These are phyloP conservation scores for Aspergillus fructus DNA, from an alignment of 2,329 filamentous ascomycete genomes.

Conservation along the genomic window DNA sequence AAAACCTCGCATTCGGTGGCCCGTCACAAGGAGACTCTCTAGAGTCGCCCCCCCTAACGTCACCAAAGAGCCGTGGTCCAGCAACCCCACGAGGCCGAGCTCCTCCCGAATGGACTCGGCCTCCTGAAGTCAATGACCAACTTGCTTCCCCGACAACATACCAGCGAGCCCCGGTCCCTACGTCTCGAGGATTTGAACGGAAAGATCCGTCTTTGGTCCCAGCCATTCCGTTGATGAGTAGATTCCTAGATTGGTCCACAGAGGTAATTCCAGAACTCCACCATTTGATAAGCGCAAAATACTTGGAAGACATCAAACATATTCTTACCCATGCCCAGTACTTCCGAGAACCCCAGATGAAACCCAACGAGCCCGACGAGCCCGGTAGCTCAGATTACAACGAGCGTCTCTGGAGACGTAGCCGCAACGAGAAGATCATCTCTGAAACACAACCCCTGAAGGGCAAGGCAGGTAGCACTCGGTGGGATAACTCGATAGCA, in stretches of 20 bases:
- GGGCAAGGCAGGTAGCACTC: constrained; percentile 76
- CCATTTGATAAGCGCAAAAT: constrained; percentile 12
- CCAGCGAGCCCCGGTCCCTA: constrained; percentile 71
- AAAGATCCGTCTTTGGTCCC: constrained; percentile 61
- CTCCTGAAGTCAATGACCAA: constrained; percentile 74
- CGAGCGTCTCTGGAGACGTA: constrained; percentile 84
- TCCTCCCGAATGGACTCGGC: constrained; percentile 59
- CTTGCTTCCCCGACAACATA: constrained; percentile 68
- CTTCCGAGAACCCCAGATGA: constrained; percentile 98
- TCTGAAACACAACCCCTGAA: constrained; percentile 92
- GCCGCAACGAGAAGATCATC: constrained; percentile 89
- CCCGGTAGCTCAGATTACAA: constrained; percentile 97
- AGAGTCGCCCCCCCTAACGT: constrained; percentile 26
- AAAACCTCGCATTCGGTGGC: constrained; percentile 58
- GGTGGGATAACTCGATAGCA: constrained; percentile 80
- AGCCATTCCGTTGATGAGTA: constrained; percentile 73
- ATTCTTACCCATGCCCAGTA: constrained; percentile 55
- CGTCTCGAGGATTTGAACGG: constrained; percentile 71
- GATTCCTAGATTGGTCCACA: constrained; percentile 91
- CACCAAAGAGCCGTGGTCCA: constrained; percentile 35
- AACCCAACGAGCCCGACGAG: constrained; percentile 90
- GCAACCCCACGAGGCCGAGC: constrained; percentile 51
- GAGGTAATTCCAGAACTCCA: constrained; percentile 51
- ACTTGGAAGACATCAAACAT: constrained; percentile 15
- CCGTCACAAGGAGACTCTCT: constrained; percentile 34